phyloP scores from a whole-genome alignment of 2,329 filamentous ascomycete genomes.

The Aspergillus pseudonomiae region DNA sequence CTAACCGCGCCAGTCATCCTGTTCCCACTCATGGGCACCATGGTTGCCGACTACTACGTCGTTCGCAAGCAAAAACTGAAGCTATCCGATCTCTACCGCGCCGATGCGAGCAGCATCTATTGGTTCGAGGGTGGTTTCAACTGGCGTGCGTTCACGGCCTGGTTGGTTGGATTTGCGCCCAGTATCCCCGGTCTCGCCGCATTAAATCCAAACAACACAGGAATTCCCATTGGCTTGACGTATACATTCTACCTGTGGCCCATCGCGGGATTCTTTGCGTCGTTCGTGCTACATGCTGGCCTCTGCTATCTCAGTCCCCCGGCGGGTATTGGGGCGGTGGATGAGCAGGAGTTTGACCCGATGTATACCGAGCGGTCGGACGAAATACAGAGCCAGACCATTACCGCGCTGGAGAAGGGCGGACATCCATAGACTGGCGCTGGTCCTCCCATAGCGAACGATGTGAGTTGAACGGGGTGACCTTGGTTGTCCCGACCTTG shows the following conservation, averaged over 20 bases:
- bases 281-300: background rate
- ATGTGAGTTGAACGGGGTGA: background rate
- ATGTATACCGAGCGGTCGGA: background rate
- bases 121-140: conserved; percentile 50
- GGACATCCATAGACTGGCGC: background rate
- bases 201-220: background rate
- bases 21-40: conserved; percentile 22
- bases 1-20: background rate
- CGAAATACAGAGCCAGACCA: background rate
- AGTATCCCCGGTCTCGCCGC: background rate
- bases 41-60: conserved; percentile 36
- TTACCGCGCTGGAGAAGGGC: background rate
- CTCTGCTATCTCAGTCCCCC: background rate
- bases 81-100: conserved; percentile 48
- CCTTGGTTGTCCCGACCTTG: too few species aligned
- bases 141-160: conserved; percentile 44
- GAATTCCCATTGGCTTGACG: background rate
- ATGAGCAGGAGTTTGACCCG: background rate
- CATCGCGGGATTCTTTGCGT: background rate
- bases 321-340: background rate
- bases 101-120: conserved; percentile 43
- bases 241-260: conserved; percentile 1
- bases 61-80: conserved; percentile 45
- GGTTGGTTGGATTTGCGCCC: background rate
- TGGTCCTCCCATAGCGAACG: background rate